These are phyloP conservation scores for Penicillium paxilli DNA, from an alignment of 495 filamentous ascomycete genomes.

Conservation along the genomic window DNA sequence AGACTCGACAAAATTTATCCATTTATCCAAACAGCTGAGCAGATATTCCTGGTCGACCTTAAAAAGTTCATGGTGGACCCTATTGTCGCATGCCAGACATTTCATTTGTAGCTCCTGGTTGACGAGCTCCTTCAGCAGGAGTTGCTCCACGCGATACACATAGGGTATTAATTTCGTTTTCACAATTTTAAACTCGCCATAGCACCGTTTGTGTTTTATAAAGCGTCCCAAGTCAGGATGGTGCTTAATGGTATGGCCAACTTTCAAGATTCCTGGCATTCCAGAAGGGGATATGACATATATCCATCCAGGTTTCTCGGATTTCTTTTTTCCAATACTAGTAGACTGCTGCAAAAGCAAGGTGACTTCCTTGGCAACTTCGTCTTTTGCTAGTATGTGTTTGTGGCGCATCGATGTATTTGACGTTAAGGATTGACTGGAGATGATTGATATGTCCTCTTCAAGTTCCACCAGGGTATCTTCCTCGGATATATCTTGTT, in stretches of 20 bases:
- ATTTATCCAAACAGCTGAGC: neutral
- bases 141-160: neutral
- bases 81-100: neutral
- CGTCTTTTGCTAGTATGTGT: neutral
- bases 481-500: neutral
- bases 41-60: neutral
- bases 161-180: neutral
- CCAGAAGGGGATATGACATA: neutral
- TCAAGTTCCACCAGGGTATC: neutral
- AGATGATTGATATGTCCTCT: neutral
- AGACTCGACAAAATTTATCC: neutral
- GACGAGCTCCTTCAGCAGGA: neutral
- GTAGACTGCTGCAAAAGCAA: neutral
- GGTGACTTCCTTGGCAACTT: conserved; percentile 1
- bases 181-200: neutral
- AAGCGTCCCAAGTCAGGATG: neutral
- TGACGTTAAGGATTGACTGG: neutral
- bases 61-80: neutral
- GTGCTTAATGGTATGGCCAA: neutral
- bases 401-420: neutral
- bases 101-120: neutral
- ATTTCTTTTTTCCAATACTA: neutral
- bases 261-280: neutral
- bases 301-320: neutral
- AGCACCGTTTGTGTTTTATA: neutral